phyloP scores from a whole-genome alignment of 345 rosid genomes.

The Populus deltoides region DNA sequence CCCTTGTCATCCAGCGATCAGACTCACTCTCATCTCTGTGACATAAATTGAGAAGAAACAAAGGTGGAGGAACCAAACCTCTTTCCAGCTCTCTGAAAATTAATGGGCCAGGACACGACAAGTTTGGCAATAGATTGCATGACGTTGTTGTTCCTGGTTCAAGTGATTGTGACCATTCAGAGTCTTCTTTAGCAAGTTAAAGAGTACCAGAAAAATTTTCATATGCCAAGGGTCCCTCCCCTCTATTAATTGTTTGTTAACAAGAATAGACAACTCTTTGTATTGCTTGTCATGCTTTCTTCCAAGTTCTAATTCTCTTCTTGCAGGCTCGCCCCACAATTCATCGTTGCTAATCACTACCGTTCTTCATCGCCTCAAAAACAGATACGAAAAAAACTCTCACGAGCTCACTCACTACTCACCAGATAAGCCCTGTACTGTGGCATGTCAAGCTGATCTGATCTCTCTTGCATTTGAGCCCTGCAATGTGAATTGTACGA shows the following conservation, averaged over 20 bases:
- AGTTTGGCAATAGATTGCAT: slow-evolving; percentile 14
- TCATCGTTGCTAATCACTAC: neutral
- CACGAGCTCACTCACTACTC: neutral
- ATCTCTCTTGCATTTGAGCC: neutral
- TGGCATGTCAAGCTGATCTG: neutral
- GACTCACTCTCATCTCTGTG: neutral
- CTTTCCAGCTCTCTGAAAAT: slow-evolving; percentile 11
- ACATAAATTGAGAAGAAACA: slow-evolving; percentile 17
- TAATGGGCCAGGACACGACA: slow-evolving; percentile 14
- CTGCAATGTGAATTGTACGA: neutral
- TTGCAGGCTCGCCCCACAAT: neutral
- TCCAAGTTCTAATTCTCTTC: neutral
- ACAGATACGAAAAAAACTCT: neutral
- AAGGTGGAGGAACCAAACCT: slow-evolving; percentile 11
- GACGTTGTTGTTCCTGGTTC: slow-evolving; percentile 9
- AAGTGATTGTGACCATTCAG: slow-evolving; percentile 14
- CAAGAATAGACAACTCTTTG: neutral
- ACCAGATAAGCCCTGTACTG: neutral
- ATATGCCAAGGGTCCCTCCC: neutral
- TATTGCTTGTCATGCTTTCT: neutral
- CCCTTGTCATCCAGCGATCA: slow-evolving; percentile 24
- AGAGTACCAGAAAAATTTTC: neutral
- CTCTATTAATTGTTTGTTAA: too few relatives aligned
- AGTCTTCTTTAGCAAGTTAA: neutral
- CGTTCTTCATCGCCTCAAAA: neutral